These are phyloP conservation scores for Mycosarcoma maydis DNA, from an alignment of 1,284 basidiomycete genomes.

Conservation along the genomic window DNA sequence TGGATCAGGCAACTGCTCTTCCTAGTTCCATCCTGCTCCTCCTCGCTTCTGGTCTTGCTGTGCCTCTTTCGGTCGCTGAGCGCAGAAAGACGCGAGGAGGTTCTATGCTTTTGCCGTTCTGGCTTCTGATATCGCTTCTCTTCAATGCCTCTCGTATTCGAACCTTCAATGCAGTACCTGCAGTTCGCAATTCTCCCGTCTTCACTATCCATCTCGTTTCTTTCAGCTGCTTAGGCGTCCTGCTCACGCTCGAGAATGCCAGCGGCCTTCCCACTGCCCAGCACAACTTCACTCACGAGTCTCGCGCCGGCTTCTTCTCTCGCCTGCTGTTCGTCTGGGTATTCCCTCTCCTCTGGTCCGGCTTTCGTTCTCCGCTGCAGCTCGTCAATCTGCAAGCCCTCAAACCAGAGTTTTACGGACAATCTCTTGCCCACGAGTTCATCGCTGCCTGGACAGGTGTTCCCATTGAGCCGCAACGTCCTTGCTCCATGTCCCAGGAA, in stretches of 20 bases:
- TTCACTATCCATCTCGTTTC: conserved; percentile 32
- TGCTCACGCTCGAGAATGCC: conserved; percentile 47
- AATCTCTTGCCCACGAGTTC: conserved; percentile 23
- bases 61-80: conserved; percentile 33
- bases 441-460: conserved; percentile 32
- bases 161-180: conserved; percentile 36
- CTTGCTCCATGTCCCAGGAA: conserved; percentile 12
- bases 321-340: conserved; percentile 51
- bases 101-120: conserved; percentile 39
- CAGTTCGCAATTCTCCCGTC: conserved; percentile 26
- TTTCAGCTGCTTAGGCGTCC: conserved; percentile 33
- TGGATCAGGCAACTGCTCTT: conserved; percentile 14
- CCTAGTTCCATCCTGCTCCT: conserved; percentile 30
- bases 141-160: conserved; percentile 47
- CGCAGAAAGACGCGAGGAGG: conserved; percentile 45
- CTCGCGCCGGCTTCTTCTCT: conserved; percentile 50
- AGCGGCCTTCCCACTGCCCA: conserved; percentile 21
- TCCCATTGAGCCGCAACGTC: conserved; percentile 1
- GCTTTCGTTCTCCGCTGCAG: conserved; percentile 37
- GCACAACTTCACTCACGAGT: conserved; percentile 34
- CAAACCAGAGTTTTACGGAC: conserved; percentile 34
- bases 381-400: conserved; percentile 43
- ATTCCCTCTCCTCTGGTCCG: conserved; percentile 37
- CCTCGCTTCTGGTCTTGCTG: conserved; percentile 20
- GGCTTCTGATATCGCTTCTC: conserved; percentile 37